Percentiles rank a stretch among this genome's conserved stretches.
These are phyloP conservation scores for Zygotorulaspora florentina DNA, from an alignment of 805 yeast genomes.

Conservation along the genomic window DNA sequence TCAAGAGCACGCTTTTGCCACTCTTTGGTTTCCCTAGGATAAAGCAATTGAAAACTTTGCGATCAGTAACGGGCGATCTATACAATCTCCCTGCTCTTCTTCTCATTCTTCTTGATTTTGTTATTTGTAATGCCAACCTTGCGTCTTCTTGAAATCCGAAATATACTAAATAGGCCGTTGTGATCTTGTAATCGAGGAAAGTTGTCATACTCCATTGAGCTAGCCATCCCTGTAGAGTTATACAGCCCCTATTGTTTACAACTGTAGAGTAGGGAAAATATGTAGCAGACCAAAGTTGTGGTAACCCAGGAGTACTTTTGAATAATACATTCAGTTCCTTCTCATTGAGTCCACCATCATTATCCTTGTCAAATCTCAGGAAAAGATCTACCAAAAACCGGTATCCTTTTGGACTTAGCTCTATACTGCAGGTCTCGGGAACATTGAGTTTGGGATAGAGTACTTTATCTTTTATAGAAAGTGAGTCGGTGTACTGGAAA, in stretches of 20 bases:
- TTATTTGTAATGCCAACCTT: conserved; percentile 62
- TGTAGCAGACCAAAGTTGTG: conserved; percentile 77
- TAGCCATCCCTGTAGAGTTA: conserved; percentile 95
- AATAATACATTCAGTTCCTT: conserved; percentile 65
- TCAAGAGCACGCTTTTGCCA: conserved; percentile 83
- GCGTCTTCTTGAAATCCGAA: conserved; percentile 71
- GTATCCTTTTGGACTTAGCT: conserved; percentile 87
- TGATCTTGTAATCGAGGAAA: conserved; percentile 73
- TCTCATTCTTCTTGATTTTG: conserved; percentile 72
- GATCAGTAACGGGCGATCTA: conserved; percentile 66
- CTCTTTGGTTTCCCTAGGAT: conserved; percentile 79
- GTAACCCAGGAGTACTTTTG: conserved; percentile 90
- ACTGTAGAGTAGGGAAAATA: conserved; percentile 87
- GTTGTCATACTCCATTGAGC: conserved; percentile 99
- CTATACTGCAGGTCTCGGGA: conserved; percentile 73
- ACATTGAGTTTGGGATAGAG: conserved; percentile 78
- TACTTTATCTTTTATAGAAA: conserved; percentile 75
- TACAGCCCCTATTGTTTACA: conserved; percentile 82
- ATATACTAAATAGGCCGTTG: conserved; percentile 84
- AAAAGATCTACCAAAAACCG: conserved; percentile 88
- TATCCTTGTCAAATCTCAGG: conserved; percentile 83
- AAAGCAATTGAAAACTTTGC: conserved; percentile 90
- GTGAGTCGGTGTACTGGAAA: conserved; percentile 87
- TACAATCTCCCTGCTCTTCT: conserved; percentile 61
- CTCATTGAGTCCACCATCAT: conserved; percentile 90